Conservation (phyloP, 495 filamentous ascomycete genomes). For the Hapsidospora chrysogenum region DNA sequence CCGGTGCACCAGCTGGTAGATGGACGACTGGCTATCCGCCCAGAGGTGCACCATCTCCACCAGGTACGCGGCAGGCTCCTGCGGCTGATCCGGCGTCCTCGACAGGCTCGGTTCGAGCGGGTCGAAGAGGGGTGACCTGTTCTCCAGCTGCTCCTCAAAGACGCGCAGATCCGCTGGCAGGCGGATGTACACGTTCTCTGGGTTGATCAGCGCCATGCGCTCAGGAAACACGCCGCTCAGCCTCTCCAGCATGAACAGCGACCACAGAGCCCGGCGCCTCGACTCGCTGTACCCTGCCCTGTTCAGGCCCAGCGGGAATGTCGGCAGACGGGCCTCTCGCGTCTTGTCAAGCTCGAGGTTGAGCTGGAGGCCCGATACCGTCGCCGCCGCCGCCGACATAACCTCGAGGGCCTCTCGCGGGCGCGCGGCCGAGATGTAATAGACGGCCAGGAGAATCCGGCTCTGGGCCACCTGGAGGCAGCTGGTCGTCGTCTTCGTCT, state of each 20-base stretch:
- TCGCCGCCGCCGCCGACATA: conserved; percentile 38
- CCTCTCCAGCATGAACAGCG: conserved; percentile 44
- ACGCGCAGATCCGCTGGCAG: conserved; percentile 39
- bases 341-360: conserved; percentile 42
- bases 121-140: conserved; percentile 40
- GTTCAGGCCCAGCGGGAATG: conserved; percentile 39
- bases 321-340: conserved; percentile 22
- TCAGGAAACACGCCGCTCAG: conserved; percentile 39
- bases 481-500: conserved; percentile 25
- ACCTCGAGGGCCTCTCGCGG: conserved; percentile 41
- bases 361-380: conserved; percentile 37
- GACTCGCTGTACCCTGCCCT: conserved; percentile 44
- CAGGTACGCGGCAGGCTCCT: conserved; percentile 42
- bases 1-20: conserved; percentile 36
- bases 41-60: conserved; percentile 44
- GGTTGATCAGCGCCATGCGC: conserved; percentile 23
- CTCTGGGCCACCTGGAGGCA: conserved; percentile 44
- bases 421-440: conserved; percentile 42
- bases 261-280: conserved; percentile 51
- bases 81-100: conserved; percentile 5
- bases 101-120: conserved; percentile 13
- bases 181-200: conserved; percentile 43
- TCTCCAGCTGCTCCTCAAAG: conserved; percentile 38
- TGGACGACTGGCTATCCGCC: conserved; percentile 43
- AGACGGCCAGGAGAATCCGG: conserved; percentile 43